A percentile compares a stretch with the other conserved stretches of the same genome.
Evolutionary conservation across 1,284 basidiomycete genomes (phyloP).

Genomic region (Kalmanozyma brasiliensis): DNA sequence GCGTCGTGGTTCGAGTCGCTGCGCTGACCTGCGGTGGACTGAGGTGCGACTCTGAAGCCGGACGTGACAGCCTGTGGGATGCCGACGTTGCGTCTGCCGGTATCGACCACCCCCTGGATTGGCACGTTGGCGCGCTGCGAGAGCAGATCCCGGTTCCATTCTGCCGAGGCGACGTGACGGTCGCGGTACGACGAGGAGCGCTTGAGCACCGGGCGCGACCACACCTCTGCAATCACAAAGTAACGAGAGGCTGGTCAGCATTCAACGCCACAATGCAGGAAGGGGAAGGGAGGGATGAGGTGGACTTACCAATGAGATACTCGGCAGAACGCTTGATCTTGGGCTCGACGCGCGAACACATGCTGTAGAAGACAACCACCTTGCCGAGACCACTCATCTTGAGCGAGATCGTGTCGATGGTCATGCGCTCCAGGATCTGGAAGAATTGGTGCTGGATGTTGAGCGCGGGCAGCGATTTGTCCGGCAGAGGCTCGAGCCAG

Average conservation of each 20-base stretch:
- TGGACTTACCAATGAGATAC: constrained; percentile 78
- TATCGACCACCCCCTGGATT: constrained; percentile 12
- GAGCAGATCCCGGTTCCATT: constrained; percentile 53
- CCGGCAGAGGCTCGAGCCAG: constrained; percentile 95
- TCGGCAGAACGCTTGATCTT: constrained; percentile 83
- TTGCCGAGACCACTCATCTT: constrained; percentile 93
- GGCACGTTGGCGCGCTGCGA: constrained; percentile 22
- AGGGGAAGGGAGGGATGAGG: neutral
- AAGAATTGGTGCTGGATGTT: constrained; percentile 96
- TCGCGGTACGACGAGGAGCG: constrained; percentile 64
- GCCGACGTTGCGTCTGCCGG: constrained; percentile 48
- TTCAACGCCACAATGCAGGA: neutral
- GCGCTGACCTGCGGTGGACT: constrained; percentile 40
- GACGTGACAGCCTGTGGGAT: constrained; percentile 58
- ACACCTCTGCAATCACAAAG: constrained; percentile 40
- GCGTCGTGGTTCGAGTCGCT: constrained; percentile 53
- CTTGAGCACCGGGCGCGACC: constrained; percentile 66
- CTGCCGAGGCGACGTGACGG: constrained; percentile 55
- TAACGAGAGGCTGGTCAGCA: neutral
- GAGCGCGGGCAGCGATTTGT: constrained; percentile 89
- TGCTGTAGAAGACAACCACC: constrained; percentile 93
- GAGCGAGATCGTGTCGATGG: constrained; percentile 88
- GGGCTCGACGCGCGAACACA: constrained; percentile 83
- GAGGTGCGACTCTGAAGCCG: constrained; percentile 58
- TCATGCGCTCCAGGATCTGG: constrained; percentile 79